Evolutionary conservation across 2,329 filamentous ascomycete genomes (phyloP), one percentile per base, ranked within the genome.

Genomic region (Nemania sp.): DNA sequence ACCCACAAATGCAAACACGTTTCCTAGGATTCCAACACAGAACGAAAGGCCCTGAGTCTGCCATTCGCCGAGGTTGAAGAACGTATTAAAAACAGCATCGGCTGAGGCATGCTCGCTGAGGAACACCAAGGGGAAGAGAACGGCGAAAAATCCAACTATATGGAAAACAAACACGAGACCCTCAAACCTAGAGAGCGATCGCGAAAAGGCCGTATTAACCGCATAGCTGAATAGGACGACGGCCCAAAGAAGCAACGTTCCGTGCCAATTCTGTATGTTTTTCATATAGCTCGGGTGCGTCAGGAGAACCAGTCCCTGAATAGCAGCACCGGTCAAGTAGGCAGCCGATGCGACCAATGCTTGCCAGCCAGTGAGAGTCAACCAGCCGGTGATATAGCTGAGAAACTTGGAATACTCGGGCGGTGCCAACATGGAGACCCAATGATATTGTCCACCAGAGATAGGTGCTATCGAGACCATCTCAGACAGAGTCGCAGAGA

Each of bases 31-130:
- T 6, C 59, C 59, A 11, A 61, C 57, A 9, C 45, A 48, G n/a
- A 56, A 54, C 2, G 57, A 73, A 5, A 79, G 42, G 0, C 74
- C 77, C 30, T 75, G 66, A 0, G 69, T 72, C 15, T 66, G 61
- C 77, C 78, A 81, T 7, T 74, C 76, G 0, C 77, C 78, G 3
- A 76, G 69, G 57, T 80, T 80, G 23, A 73, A 66, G 63, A 77
- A 80, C 1, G 68, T 72, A 30, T 68, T 68, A 48, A 80, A 80
- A n/a, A 80, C 77, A 19, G 74, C 74, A 9, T 12, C 15, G 11
- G 68, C 64, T 17, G 61, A 14, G 50, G 63, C 60, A 5, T 64
- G 66, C 14, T 70, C 67, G 1, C 69, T 66, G 45, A 71, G 64
- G 2, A 67, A 65, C 36, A 64, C 64, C 17, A 79, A 69, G 1